Percentiles rank a stretch among this genome's conserved stretches.
These are phyloP conservation scores for Bacidia rubella DNA, from an alignment of 495 filamentous ascomycete species.

Conservation along the genomic window DNA sequence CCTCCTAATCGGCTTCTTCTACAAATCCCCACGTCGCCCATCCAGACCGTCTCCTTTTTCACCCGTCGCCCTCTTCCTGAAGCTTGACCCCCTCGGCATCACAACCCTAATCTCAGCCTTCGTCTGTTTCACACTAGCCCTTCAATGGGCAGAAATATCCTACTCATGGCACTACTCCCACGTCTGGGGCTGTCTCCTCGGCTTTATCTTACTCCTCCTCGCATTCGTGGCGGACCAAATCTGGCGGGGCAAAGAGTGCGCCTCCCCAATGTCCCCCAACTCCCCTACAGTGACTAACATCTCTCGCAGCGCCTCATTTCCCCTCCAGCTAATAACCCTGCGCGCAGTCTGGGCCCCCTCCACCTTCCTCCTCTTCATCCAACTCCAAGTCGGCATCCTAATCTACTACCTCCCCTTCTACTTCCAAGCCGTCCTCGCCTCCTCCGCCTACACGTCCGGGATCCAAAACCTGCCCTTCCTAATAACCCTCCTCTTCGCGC, in stretches of 20 bases:
- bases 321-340: slow-evolving; percentile 16
- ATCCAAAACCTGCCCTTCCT: slow-evolving; percentile 24
- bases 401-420: slow-evolving; percentile 25
- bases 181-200: slow-evolving; percentile 28
- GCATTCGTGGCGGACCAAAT: slow-evolving; percentile 21
- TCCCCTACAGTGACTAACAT: slow-evolving; percentile 26
- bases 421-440: slow-evolving; percentile 26
- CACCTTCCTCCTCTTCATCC: slow-evolving; percentile 15
- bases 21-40: no score
- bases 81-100: slow-evolving; percentile 21
- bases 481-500: slow-evolving; percentile 17
- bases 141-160: slow-evolving; percentile 30
- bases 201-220: slow-evolving; percentile 21
- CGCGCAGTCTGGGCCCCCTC: slow-evolving; percentile 22
- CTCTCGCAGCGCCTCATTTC: slow-evolving; percentile 18
- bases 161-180: slow-evolving; percentile 26
- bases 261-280: slow-evolving; percentile 23
- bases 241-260: slow-evolving; percentile 20
- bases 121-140: slow-evolving; percentile 29
- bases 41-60: no score
- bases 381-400: slow-evolving; percentile 6
- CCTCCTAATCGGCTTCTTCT: no score
- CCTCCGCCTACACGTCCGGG: slow-evolving; percentile 21
- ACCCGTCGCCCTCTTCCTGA: slow-evolving; percentile 13
- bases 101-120: slow-evolving; percentile 24